phyloP scores from a whole-genome alignment of 768 basidiomycete species.

The Psilocybe sp. region DNA sequence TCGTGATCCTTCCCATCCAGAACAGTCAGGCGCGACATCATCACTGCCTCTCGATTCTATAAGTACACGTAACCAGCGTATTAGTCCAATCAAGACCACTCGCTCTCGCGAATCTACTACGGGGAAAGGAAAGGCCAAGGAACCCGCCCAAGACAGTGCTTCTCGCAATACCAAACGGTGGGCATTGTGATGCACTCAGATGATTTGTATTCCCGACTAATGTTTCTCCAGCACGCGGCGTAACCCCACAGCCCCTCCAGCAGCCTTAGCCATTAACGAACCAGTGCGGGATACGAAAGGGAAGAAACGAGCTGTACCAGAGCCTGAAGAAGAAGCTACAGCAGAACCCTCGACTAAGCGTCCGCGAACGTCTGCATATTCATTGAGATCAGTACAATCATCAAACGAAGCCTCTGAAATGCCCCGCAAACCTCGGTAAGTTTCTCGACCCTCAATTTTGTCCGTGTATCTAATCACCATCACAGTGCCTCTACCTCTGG shows the following conservation, averaged over 20 bases:
- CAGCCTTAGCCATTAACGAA: slow-evolving; percentile 71
- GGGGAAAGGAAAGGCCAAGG: slow-evolving; percentile 65
- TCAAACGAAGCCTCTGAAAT: slow-evolving; percentile 48
- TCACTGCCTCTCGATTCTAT: slow-evolving; percentile 30
- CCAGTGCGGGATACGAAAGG: slow-evolving; percentile 75
- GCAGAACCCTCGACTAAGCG: slow-evolving; percentile 61
- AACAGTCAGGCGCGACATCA: slow-evolving; percentile 28
- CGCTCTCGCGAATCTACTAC: slow-evolving; percentile 49
- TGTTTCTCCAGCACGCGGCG: slow-evolving; percentile 54
- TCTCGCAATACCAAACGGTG: slow-evolving; percentile 62
- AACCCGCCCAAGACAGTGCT: slow-evolving; percentile 48
- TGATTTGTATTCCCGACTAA: slow-evolving; percentile 23
- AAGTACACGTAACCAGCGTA: slow-evolving; percentile 41
- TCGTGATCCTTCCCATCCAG: slow-evolving; percentile 38
- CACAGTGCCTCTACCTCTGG: slow-evolving; percentile 41
- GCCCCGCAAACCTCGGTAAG: slow-evolving; percentile 74
- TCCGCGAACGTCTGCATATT: slow-evolving; percentile 58
- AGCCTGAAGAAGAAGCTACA: slow-evolving; percentile 68
- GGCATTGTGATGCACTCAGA: slow-evolving; percentile 28
- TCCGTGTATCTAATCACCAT: slow-evolving; percentile 11
- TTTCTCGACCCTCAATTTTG: slow-evolving; percentile 10
- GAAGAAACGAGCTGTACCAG: slow-evolving; percentile 87
- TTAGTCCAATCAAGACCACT: slow-evolving; percentile 42
- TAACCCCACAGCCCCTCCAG: slow-evolving; percentile 38
- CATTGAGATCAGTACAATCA: slow-evolving; percentile 59